Evolutionary conservation across 2,329 filamentous ascomycete genomes (phyloP), one percentile per base, ranked within the genome.

Genomic region (Torrubiella hemipterigena): DNA sequence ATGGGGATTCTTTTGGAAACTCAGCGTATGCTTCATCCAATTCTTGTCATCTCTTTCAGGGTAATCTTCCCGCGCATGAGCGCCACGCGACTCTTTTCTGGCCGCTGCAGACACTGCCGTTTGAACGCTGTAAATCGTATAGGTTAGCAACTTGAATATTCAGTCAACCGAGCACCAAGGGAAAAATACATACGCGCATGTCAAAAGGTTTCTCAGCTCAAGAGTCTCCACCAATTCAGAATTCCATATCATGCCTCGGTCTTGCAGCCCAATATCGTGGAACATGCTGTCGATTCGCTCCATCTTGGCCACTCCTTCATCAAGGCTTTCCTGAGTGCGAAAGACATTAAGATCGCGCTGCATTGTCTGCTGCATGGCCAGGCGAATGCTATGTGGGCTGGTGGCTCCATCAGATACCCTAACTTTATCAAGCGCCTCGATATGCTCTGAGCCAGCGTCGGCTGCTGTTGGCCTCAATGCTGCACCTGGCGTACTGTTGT

Each of bases 221-320:
- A 98, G 76, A 7, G 89, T 93, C 71, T 96, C 89, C 38, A 94
- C 85, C 21, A 96, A 75, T 52, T 96, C 89, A 16, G 83, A 86
- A 76, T 96, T 96, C 89, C 89, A 96, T 68, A 96, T 95, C 89
- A 96, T 95, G 72, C 83, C 91, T 59, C 89, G 82, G 61, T 96
- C 89, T 74, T 94, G 93, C 65, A 83, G 94, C 51, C 84, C 84
- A 46, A 96, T 79, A 52, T 95, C 69, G 47, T 68, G 61, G 64
- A 81, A 25, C 29, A 27, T 26, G 17, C 21, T 23, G 27, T 29
- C 21, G 17, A 17, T 27, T 10, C 18, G 13, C 19, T 13, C 13
- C 20, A 33, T 23, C 24, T 30, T 28, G 30, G 35, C 20, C 26
- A 23, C 29, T 20, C 19, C 29, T 21, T 27, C 15, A 16, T 28